phyloP scores from a whole-genome alignment of 2,329 filamentous ascomycete genomes.

The Arthroderma sp. region DNA sequence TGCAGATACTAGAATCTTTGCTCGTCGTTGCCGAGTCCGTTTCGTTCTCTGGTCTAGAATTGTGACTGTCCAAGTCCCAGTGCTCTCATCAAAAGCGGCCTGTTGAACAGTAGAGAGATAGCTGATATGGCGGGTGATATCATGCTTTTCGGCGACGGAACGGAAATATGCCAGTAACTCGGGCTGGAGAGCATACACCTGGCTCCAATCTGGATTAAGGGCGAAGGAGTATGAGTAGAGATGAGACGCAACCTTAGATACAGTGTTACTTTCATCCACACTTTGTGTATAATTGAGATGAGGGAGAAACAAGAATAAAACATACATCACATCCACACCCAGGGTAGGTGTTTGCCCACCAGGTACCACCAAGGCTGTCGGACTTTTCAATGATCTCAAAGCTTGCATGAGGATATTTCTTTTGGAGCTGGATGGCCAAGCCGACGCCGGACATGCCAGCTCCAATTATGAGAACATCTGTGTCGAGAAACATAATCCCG shows the following conservation, averaged over 20 bases:
- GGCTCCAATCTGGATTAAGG: conserved; percentile 28
- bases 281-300: conserved; percentile 17
- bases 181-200: conserved; percentile 21
- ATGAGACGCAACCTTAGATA: conserved; percentile 20
- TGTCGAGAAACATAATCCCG: conserved; percentile 24
- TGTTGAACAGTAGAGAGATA: conserved; percentile 14
- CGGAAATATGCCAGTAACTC: conserved; percentile 24
- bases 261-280: conserved; percentile 24
- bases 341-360: conserved; percentile 24
- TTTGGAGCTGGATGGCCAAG: conserved; percentile 34
- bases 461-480: conserved; percentile 38
- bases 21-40: conserved; percentile 10
- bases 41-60: conserved; percentile 16
- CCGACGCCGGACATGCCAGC: conserved; percentile 36
- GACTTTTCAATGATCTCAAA: conserved; percentile 35
- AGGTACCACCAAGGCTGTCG: conserved; percentile 25
- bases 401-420: conserved; percentile 24
- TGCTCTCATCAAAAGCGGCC: conserved; percentile 11
- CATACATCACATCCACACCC: conserved; percentile 27
- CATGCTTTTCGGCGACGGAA: conserved; percentile 13
- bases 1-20: conserved; percentile 19
- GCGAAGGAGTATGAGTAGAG: conserved; percentile 34
- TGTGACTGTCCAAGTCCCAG: conserved; percentile 17
- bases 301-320: not conserved
- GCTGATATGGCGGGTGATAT: conserved; percentile 13